phyloP scores from a whole-genome alignment of 2,329 filamentous ascomycete species.

The Zymoseptoria ardabiliae region DNA sequence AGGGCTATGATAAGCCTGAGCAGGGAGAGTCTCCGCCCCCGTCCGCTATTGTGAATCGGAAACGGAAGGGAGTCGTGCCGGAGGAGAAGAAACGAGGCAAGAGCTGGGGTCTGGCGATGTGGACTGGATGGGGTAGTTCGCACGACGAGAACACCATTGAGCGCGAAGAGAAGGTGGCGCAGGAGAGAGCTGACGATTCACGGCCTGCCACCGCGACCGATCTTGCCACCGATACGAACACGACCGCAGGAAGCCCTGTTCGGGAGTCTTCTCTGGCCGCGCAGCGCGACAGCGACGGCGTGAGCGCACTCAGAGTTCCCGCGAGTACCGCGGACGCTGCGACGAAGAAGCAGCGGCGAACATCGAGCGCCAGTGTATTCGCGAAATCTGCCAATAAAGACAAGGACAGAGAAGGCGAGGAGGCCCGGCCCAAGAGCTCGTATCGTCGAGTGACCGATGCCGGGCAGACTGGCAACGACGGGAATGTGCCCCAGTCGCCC shows the following conservation, averaged over 20 bases:
- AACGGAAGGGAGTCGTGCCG: constrained; percentile 35
- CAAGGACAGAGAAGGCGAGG: constrained; percentile 5
- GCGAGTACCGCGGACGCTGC: constrained; percentile 6
- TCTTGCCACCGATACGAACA: constrained; percentile 1
- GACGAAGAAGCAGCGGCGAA: constrained; percentile 13
- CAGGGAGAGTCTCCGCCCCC: constrained; percentile 72
- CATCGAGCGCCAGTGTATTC: constrained; percentile 17
- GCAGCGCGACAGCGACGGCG: not conserved
- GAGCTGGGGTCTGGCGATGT: constrained; percentile 65
- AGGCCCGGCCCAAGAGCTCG: constrained; percentile 16
- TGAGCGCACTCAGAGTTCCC: constrained; percentile 6
- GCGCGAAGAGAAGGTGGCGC: constrained; percentile 46
- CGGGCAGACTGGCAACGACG: constrained; percentile 15
- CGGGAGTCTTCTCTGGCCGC: not conserved
- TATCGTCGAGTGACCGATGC: constrained; percentile 19
- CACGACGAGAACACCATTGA: constrained; percentile 74
- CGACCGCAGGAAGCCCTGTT: not conserved
- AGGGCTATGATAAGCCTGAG: constrained; percentile 64
- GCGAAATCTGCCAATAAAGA: constrained; percentile 11
- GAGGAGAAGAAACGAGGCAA: constrained; percentile 40
- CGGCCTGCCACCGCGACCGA: not conserved
- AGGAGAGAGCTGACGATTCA: constrained; percentile 3
- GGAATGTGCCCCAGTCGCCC: constrained; percentile 4
- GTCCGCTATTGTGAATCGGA: constrained; percentile 54
- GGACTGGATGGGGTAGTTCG: constrained; percentile 82